These are phyloP conservation scores for Clausena lansium DNA, from an alignment of 345 rosid species.

Conservation along the genomic window DNA sequence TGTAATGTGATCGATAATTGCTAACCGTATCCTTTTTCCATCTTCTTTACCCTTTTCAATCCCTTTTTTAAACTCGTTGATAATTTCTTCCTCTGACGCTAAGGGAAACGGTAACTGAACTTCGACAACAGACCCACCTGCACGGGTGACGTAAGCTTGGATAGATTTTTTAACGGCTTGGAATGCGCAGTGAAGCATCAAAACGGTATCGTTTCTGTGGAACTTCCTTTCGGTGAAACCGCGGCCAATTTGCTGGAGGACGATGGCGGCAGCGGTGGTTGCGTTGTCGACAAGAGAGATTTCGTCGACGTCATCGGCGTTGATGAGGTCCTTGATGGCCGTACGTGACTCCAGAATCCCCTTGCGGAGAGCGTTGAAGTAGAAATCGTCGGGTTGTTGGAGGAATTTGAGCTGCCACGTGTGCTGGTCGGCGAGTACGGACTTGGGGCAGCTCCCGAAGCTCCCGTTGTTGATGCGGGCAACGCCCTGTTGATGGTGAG, in stretches of 20 bases:
- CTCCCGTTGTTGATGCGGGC: constrained; percentile 82
- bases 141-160: constrained; percentile 70
- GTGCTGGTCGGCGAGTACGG: constrained; percentile 54
- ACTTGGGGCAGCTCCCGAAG: constrained; percentile 75
- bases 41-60: constrained; percentile 43
- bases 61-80: constrained; percentile 50
- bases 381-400: constrained; percentile 73
- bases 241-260: constrained; percentile 67
- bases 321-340: constrained; percentile 51
- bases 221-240: constrained; percentile 57
- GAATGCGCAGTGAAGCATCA: constrained; percentile 66
- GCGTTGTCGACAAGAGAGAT: constrained; percentile 80
- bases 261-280: constrained; percentile 79
- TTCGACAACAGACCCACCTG: constrained; percentile 64
- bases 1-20: constrained; percentile 76
- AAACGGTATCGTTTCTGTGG: constrained; percentile 42
- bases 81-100: constrained; percentile 53
- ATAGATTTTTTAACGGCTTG: constrained; percentile 62
- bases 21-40: constrained; percentile 62
- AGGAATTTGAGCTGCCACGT: constrained; percentile 67
- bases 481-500: constrained; percentile 61
- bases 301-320: constrained; percentile 67
- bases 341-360: constrained; percentile 58
- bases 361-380: constrained; percentile 58
- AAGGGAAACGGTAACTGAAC: constrained; percentile 70